phyloP scores from a whole-genome alignment of 345 rosid genomes.

The Linum tenue region DNA sequence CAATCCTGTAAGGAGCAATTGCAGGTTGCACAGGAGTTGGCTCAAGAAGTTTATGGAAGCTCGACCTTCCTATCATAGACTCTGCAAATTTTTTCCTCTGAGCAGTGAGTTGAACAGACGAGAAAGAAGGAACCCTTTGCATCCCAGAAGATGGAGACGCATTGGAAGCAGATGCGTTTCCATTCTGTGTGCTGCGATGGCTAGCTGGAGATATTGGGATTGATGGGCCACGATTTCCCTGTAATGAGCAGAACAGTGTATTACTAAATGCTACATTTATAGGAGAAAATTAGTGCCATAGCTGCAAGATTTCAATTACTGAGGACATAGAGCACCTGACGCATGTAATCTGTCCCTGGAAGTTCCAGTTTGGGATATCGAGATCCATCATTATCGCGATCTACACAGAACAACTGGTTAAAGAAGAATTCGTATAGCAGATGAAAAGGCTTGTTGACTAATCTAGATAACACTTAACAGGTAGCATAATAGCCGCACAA shows the following conservation, averaged over 20 bases:
- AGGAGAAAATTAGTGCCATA: background rate
- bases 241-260: background rate
- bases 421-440: slow-evolving; percentile 9
- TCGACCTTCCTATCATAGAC: slow-evolving; percentile 69
- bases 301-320: background rate
- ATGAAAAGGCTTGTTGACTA: background rate
- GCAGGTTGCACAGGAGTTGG: slow-evolving; percentile 81
- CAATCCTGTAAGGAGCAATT: slow-evolving; percentile 86
- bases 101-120: slow-evolving; percentile 43
- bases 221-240: slow-evolving; percentile 35
- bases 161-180: slow-evolving; percentile 30
- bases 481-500: background rate
- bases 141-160: slow-evolving; percentile 28
- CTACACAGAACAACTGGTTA: slow-evolving; percentile 27
- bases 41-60: slow-evolving; percentile 93
- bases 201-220: slow-evolving; percentile 23
- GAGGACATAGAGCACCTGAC: slow-evolving; percentile 34
- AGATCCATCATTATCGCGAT: slow-evolving; percentile 50
- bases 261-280: background rate
- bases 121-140: slow-evolving; percentile 36
- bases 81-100: slow-evolving; percentile 78
- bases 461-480: background rate
- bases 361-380: slow-evolving; percentile 66
- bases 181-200: slow-evolving; percentile 28
- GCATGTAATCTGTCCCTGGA: slow-evolving; percentile 54